These are phyloP conservation scores for Mycosphaerelloides madeirae DNA, from an alignment of 2,329 filamentous ascomycete species.

Conservation along the genomic window DNA sequence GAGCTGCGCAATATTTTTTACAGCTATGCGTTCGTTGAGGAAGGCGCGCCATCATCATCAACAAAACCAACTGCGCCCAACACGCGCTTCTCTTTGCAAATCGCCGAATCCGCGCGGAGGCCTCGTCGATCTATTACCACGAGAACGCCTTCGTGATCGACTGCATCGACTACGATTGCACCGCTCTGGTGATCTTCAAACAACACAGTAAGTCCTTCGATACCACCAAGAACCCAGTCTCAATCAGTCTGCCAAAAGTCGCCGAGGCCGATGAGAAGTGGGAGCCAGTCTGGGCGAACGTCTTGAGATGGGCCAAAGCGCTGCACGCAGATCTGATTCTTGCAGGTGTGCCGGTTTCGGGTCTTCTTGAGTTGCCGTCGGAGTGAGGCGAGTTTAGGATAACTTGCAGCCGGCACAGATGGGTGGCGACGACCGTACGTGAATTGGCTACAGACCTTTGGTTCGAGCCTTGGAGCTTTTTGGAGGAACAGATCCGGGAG, in stretches of 20 bases:
- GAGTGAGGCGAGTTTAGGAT: too few species aligned
- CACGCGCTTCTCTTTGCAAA: not conserved
- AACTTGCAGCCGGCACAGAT: too few species aligned
- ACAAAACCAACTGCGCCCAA: not conserved
- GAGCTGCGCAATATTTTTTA: conserved; percentile 3
- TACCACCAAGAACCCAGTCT: not conserved
- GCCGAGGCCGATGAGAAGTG: not conserved
- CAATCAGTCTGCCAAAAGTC: not conserved
- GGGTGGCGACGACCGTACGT: too few species aligned
- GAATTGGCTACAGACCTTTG: too few species aligned
- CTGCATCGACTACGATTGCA: not conserved
- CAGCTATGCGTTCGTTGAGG: not conserved
- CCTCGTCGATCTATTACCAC: conserved; percentile 1
- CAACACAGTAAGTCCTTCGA: not conserved
- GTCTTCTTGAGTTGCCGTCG: too few species aligned
- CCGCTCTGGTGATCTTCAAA: not conserved
- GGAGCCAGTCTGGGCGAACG: not conserved
- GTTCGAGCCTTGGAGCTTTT: too few species aligned
- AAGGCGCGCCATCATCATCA: not conserved
- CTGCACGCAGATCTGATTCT: not conserved
- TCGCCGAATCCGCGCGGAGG: not conserved
- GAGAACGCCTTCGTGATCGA: not conserved
- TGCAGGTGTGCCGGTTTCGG: too few species aligned
- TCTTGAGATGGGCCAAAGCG: not conserved
- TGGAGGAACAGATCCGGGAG: too few species aligned